Evolutionary conservation across 1,284 basidiomycete species (phyloP).

Genomic region (Trichosporon sp.): DNA sequence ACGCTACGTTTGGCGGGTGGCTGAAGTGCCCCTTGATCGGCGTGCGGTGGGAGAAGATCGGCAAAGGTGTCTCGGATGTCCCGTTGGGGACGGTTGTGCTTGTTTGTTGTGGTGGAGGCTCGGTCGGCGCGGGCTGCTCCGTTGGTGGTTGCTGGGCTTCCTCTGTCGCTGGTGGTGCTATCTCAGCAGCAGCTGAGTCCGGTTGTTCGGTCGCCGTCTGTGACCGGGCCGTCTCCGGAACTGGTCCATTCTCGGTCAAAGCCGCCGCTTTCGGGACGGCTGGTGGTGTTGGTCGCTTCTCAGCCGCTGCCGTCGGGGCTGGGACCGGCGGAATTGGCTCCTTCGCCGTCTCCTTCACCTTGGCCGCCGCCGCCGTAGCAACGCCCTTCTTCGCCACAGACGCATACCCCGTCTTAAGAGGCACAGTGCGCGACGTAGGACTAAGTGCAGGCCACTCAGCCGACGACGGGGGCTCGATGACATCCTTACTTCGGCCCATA

Average conservation of each 20-base stretch:
- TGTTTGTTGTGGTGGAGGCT: too few species aligned
- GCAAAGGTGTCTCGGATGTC: constrained; percentile 15
- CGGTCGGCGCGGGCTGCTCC: too few species aligned
- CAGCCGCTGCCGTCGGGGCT: neutral
- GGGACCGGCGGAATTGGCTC: too few species aligned
- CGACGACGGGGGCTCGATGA: neutral
- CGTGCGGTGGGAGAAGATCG: constrained; percentile 24
- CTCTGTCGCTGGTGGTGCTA: neutral
- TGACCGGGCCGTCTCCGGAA: too few species aligned
- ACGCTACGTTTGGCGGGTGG: constrained; percentile 25
- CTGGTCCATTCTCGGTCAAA: too few species aligned
- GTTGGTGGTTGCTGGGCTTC: neutral
- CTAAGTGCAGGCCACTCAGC: neutral
- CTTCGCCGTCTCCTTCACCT: neutral
- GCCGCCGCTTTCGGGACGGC: neutral
- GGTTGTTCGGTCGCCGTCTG: too few species aligned
- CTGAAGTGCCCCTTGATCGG: constrained; percentile 5
- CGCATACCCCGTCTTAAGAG: neutral
- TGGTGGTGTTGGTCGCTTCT: neutral
- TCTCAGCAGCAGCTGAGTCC: neutral
- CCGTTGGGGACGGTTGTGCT: too few species aligned
- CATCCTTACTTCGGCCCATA: neutral
- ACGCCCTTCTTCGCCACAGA: neutral
- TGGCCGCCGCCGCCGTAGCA: neutral
- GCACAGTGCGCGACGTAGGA: neutral